A percentile compares a stretch with the other conserved stretches of the same genome.
phyloP scores from a whole-genome alignment of 139 green algal genomes.

The Pseudopediastrum boryanum region DNA sequence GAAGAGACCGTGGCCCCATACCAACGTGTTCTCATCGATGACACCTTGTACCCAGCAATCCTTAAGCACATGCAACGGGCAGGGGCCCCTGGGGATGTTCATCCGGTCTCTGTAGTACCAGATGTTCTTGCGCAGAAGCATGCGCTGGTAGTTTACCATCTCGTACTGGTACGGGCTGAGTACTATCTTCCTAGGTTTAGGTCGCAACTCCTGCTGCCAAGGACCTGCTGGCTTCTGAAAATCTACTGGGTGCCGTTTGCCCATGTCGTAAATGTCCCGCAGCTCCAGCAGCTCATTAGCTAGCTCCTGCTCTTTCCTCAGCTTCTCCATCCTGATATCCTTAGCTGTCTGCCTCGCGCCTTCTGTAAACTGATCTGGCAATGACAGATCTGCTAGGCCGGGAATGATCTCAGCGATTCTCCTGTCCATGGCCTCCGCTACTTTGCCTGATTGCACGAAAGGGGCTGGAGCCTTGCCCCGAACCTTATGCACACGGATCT shows the following conservation, averaged over 20 bases:
- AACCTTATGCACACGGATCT: conserved; percentile 48
- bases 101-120: conserved; percentile 84
- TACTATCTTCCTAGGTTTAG: conserved; percentile 44
- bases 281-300: conserved; percentile 54
- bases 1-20: conserved; percentile 90
- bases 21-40: conserved; percentile 92
- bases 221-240: conserved; percentile 20
- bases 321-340: conserved; percentile 20
- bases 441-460: conserved; percentile 9
- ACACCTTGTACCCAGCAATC: conserved; percentile 86
- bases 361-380: background rate
- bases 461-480: conserved; percentile 24
- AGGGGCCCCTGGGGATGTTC: conserved; percentile 80
- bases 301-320: conserved; percentile 29
- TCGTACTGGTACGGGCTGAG: conserved; percentile 66
- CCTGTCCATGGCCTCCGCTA: conserved; percentile 36
- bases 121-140: conserved; percentile 82
- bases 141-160: conserved; percentile 84
- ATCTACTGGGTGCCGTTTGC: conserved; percentile 48
- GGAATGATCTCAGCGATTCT: conserved; percentile 57
- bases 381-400: conserved; percentile 52
- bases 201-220: conserved; percentile 47
- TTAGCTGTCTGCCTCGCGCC: conserved; percentile 20
- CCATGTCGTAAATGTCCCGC: conserved; percentile 56
- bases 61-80: conserved; percentile 80